phyloP scores from a whole-genome alignment of 1,284 basidiomycete genomes.

The Boletellus sp. region DNA sequence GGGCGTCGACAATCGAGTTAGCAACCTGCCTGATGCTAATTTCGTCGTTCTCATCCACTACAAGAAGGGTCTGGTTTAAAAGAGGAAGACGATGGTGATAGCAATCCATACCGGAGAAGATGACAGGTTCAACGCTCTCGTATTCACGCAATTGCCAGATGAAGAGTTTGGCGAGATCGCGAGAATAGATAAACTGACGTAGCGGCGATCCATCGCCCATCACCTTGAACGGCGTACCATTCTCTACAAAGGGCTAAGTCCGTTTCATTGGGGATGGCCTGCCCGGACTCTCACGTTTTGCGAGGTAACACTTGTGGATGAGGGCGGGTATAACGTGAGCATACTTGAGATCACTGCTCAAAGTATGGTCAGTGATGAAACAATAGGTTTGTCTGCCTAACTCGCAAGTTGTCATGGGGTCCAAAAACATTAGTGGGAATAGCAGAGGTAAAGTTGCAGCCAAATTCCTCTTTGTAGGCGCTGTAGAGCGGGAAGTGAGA shows the following conservation, averaged over 20 bases:
- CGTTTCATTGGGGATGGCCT: neutral
- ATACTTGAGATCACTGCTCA: conserved; percentile 73
- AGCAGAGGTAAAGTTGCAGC: conserved; percentile 86
- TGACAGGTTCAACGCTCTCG: conserved; percentile 84
- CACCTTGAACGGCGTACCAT: conserved; percentile 79
- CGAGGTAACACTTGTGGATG: conserved; percentile 85
- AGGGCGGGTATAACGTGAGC: conserved; percentile 89
- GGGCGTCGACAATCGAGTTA: conserved; percentile 77
- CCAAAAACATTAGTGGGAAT: conserved; percentile 94
- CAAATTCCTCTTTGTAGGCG: conserved; percentile 88
- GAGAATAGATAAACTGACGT: conserved; percentile 92
- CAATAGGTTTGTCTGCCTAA: neutral
- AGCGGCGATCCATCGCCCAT: conserved; percentile 83
- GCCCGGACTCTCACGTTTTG: conserved; percentile 59
- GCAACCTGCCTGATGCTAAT: conserved; percentile 84
- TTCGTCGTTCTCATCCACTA: conserved; percentile 87
- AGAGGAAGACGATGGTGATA: neutral
- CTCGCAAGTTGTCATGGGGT: conserved; percentile 76
- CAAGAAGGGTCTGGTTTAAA: neutral
- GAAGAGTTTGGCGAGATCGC: conserved; percentile 87
- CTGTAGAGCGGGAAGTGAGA: conserved; percentile 36
- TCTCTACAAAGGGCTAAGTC: conserved; percentile 49
- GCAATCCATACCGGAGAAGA: conserved; percentile 65
- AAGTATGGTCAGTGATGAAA: conserved; percentile 3
- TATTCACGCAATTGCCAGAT: conserved; percentile 90